phyloP scores from a whole-genome alignment of 129 eudicot genomes.

The Tanacetum coccineum region DNA sequence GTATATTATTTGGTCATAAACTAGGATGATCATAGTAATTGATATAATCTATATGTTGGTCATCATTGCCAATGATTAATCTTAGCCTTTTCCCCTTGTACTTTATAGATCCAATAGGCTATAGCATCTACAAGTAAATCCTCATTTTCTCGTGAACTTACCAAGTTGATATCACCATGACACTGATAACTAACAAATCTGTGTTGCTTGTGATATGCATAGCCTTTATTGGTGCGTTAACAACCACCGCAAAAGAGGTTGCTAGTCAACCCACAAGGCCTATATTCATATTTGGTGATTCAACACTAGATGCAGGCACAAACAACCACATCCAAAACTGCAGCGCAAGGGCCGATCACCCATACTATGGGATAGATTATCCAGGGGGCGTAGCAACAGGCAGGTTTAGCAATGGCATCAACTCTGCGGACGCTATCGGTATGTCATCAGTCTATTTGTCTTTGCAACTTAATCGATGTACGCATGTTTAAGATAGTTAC shows the following conservation, averaged over 20 bases:
- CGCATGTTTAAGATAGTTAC: background rate
- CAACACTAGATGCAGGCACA: slow-evolving; percentile 48
- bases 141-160: slow-evolving; percentile 2
- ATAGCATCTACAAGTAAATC: slow-evolving; percentile 19
- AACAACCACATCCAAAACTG: slow-evolving; percentile 31
- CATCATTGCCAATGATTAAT: background rate
- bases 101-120: slow-evolving; percentile 34
- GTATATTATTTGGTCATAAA: slow-evolving; percentile 18
- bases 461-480: background rate
- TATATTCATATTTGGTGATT: slow-evolving; percentile 45
- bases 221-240: slow-evolving; percentile 12
- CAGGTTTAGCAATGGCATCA: slow-evolving; percentile 50
- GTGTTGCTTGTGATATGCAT: slow-evolving; percentile 9
- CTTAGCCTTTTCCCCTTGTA: slow-evolving; percentile 32
- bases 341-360: slow-evolving; percentile 35
- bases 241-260: slow-evolving; percentile 5
- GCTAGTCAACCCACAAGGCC: background rate
- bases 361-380: slow-evolving; percentile 50
- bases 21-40: slow-evolving; percentile 23
- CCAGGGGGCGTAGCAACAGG: slow-evolving; percentile 35
- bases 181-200: slow-evolving; percentile 1
- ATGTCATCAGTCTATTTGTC: background rate
- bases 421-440: slow-evolving; percentile 40
- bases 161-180: background rate
- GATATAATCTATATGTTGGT: background rate